Base-by-base conservation (phyloP, 495 filamentous ascomycete genomes). In the Xylaria nigripes region DNA sequence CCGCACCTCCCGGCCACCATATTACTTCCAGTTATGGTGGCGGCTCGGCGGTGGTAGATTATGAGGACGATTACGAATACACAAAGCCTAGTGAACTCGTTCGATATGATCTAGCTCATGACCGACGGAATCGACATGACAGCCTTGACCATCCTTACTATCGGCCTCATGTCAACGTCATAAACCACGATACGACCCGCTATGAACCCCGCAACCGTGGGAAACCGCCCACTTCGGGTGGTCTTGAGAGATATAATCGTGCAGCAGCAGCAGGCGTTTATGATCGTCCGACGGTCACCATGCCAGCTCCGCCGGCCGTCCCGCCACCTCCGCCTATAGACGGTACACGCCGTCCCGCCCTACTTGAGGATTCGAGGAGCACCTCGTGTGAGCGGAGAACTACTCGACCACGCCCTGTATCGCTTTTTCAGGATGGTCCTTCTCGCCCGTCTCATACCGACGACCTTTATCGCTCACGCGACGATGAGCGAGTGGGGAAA, bases 51-150 rank as follows among this genome's bases (percentile, higher is more conserved):
- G 74, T 79, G 32, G 69, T 77, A 12, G 81, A 84, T 46, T 84
- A 84, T 62, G 79, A 82, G 48, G 82, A 84, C 36, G 53, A 55
- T 22, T 81, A 83, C 61, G 85, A 86, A 45, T 89, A 89, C 57
- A 89, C 85, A 4, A 84, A 80, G 23, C 80, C 83, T 8, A 75
- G 80, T 57, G 85, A 89, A 54, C 72, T 86, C 46, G 84, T 82
- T 30, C 76, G 86, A 38, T 81, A 82, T 43, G 86, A 89, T 54
- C 60, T 81, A 50, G 81, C 68, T 64, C 73, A 68, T 52, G 67
- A 75, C 51, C 66, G 66, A 47, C 70, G 72, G 46, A 71, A 68
- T 36, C 74, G 77, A 29, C 62, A 72, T 15, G 75, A 78, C 13
- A 81, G 78, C 55, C 62, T 75, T 42, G 77, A 81, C 34, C 70